A percentile compares a stretch with the other conserved stretches of the same genome.
phyloP scores from a whole-genome alignment of 1,284 basidiomycete genomes.

The Ustilago esculenta region DNA sequence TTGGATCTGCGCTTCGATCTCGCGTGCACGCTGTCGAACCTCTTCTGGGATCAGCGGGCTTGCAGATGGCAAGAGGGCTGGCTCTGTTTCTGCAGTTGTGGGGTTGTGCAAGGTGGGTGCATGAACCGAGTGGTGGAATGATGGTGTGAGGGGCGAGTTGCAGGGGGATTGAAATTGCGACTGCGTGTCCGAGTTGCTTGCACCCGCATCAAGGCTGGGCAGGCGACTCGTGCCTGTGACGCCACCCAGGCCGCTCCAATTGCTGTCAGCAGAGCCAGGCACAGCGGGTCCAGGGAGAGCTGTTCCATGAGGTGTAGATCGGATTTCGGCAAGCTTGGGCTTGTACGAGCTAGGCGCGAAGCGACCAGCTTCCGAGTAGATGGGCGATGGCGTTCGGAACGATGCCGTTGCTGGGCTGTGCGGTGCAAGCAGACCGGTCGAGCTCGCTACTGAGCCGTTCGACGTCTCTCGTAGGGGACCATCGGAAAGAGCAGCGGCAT shows the following conservation, averaged over 20 bases:
- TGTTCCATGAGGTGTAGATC: slow-evolving; percentile 31
- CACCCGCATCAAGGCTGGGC: slow-evolving; percentile 41
- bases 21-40: slow-evolving; percentile 38
- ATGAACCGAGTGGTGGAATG: slow-evolving; percentile 33
- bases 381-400: slow-evolving; percentile 28
- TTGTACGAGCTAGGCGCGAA: slow-evolving; percentile 12
- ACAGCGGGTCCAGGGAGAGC: slow-evolving; percentile 29
- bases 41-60: slow-evolving; percentile 34
- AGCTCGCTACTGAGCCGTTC: slow-evolving; percentile 19
- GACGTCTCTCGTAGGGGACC: slow-evolving; percentile 23
- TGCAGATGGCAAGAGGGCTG: slow-evolving; percentile 9
- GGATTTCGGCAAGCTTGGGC: slow-evolving; percentile 30
- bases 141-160: slow-evolving; percentile 40
- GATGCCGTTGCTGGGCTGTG: slow-evolving; percentile 25
- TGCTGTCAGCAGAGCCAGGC: slow-evolving; percentile 41
- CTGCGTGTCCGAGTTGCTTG: slow-evolving; percentile 32
- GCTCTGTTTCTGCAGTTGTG: neutral
- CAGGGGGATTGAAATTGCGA: slow-evolving; percentile 43
- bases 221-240: slow-evolving; percentile 17
- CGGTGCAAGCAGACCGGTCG: slow-evolving; percentile 35
- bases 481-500: slow-evolving; percentile 37
- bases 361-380: slow-evolving; percentile 8
- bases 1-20: slow-evolving; percentile 46
- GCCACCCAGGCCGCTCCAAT: slow-evolving; percentile 23
- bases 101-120: neutral